Conservation (phyloP, 305 asterid genomes). For the Fraxinus latifolia region DNA sequence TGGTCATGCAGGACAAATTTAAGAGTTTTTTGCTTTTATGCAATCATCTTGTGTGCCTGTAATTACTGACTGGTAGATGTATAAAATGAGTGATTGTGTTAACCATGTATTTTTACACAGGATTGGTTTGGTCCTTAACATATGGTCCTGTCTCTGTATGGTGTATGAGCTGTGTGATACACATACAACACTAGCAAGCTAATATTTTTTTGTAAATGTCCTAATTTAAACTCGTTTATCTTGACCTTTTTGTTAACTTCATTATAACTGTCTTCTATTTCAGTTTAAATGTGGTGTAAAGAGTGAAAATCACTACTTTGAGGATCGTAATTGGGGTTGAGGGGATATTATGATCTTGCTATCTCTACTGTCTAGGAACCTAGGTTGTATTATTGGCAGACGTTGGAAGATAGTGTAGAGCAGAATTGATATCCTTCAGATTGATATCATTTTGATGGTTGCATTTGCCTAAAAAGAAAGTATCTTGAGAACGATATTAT, state of each 20-base stretch:
- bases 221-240: not conserved
- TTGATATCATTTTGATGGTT: not conserved
- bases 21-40: not conserved
- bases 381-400: not conserved
- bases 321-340: not conserved
- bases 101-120: not conserved
- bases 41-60: not conserved
- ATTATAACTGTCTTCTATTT: not conserved
- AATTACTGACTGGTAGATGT: slow-evolving; percentile 1
- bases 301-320: slow-evolving; percentile 15
- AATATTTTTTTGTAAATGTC: not conserved
- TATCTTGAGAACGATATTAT: not conserved
- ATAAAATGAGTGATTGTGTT: not conserved
- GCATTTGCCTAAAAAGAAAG: not conserved
- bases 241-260: not conserved
- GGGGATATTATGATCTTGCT: not conserved
- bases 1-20: not conserved
- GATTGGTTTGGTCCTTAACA: slow-evolving; percentile 10
- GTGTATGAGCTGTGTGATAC: not conserved
- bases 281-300: not conserved
- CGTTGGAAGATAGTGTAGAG: not conserved
- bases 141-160: not conserved
- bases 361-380: not conserved
- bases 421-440: not conserved
- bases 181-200: not conserved